Evolutionary conservation across 495 filamentous ascomycete genomes (phyloP), one percentile per base, ranked within the genome.

Genomic region (Umbilicaria muhlenbergii): DNA sequence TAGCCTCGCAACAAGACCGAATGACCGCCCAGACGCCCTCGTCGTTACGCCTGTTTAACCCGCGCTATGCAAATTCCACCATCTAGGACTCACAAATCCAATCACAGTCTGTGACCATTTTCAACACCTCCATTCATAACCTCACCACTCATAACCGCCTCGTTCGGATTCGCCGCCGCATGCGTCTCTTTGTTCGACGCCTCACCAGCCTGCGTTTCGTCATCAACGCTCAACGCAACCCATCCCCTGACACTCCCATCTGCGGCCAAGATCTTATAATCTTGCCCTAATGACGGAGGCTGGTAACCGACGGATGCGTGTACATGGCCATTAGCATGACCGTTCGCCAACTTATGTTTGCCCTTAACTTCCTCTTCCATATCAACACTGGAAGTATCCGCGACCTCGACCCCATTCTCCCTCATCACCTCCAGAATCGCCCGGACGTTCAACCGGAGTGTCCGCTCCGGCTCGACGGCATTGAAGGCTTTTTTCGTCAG

Each of bases 371-470:
- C 24, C 7, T 36, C 34, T 32, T 70, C 65, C 42, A 75, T 57
- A 46, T 80, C 77, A 11, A 49, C 51, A 1, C 38, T 43, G 48
- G 57, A 65, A 5, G 74, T 79, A 6, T 63, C 59, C 2, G 66
- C 66, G 18, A 83, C 69, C 15, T 62, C 57, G 3, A 75, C 53
- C 5, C 63, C 66, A 10, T 62, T 65, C 6, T 56, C 60, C 13
- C 81, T 58, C 11, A 86, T 41, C 0, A 77, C 56, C 61, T 86
- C 75, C 44, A 81, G 51, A 16, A 72, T 63, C 3, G 80, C 80
- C 2, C 81, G 55, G 4, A 67, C 57, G 44, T 87, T 86, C 16
- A 86, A 57, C 37, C 69, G 60, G 34, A 87, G 52, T 0, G 73
- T 68, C 1, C 74, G 59, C 49, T 77, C 75, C 0, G 81, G 80